Conservation (phyloP, 139 green algal species). For the Bryopsis sp. region DNA sequence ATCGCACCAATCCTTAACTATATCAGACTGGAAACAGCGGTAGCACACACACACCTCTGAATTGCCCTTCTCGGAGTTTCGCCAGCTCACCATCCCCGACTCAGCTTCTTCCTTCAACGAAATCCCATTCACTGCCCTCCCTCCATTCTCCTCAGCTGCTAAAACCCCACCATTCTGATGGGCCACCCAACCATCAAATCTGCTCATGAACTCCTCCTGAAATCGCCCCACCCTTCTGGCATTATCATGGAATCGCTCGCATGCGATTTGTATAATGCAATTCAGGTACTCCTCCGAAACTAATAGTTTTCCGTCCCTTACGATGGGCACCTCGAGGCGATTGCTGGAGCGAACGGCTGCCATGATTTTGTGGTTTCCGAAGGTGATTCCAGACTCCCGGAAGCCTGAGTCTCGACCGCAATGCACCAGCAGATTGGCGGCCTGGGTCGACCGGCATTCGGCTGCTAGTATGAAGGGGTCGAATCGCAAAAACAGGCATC, state of each 20-base stretch:
- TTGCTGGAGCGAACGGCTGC: slow-evolving; percentile 52
- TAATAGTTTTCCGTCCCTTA: slow-evolving; percentile 37
- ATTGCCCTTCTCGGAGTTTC: too few species aligned
- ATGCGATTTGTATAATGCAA: slow-evolving; percentile 38
- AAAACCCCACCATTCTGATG: too few species aligned
- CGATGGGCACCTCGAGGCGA: slow-evolving; percentile 57
- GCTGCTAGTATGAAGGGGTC: slow-evolving; percentile 72
- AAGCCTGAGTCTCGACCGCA: slow-evolving; percentile 48
- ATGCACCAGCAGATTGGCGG: slow-evolving; percentile 34
- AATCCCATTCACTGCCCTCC: too few species aligned
- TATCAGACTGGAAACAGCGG: too few species aligned
- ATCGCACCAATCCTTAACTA: too few species aligned
- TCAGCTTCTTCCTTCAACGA: too few species aligned
- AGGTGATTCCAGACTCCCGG: slow-evolving; percentile 52
- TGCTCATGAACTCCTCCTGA: slow-evolving; percentile 8
- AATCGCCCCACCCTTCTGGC: slow-evolving; percentile 34
- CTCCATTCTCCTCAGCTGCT: too few species aligned
- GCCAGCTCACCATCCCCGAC: too few species aligned
- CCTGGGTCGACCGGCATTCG: slow-evolving; percentile 35
- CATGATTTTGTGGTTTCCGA: slow-evolving; percentile 40
- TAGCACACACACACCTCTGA: too few species aligned
- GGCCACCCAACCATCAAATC: slow-evolving; percentile 1
- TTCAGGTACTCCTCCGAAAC: slow-evolving; percentile 43
- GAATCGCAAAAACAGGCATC: slow-evolving; percentile 50
- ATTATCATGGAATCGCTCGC: slow-evolving; percentile 58